Conservation (phyloP, 228 moss, liverwort and hornwort genomes). For the Sphagnum fallax region DNA sequence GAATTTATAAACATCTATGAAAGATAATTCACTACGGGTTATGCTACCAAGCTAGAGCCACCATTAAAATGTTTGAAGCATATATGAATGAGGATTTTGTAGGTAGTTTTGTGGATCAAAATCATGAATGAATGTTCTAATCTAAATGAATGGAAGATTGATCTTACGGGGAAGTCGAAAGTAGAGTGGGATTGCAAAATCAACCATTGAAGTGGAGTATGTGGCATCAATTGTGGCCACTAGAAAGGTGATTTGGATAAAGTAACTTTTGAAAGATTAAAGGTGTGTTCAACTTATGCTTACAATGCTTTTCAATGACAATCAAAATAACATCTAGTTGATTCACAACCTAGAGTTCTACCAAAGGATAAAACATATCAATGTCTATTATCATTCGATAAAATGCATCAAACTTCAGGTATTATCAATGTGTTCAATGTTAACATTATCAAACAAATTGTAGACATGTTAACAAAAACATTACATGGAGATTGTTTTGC, state of each 20-base stretch:
- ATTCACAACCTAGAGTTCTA: slow-evolving; percentile 4
- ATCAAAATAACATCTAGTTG: slow-evolving; percentile 1
- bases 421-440: neutral
- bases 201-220: neutral
- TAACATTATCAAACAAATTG: neutral
- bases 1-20: neutral
- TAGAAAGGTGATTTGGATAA: neutral
- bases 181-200: neutral
- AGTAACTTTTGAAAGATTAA: neutral
- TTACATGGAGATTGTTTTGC: neutral
- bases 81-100: slow-evolving; percentile 7
- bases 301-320: slow-evolving; percentile 2
- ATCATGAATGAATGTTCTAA: neutral
- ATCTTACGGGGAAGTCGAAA: neutral
- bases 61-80: neutral
- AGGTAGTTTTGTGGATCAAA: neutral
- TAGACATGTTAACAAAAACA: slow-evolving; percentile 1
- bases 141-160: neutral
- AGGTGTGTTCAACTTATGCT: neutral
- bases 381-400: slow-evolving; percentile 2
- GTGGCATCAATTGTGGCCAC: neutral
- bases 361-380: slow-evolving; percentile 3
- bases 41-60: neutral
- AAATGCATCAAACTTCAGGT: neutral
- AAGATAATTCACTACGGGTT: neutral